A percentile compares a stretch with the other conserved stretches of the same genome.
Evolutionary conservation across 805 yeast species (phyloP).

Genomic region (Hanseniaspora thailandica): DNA sequence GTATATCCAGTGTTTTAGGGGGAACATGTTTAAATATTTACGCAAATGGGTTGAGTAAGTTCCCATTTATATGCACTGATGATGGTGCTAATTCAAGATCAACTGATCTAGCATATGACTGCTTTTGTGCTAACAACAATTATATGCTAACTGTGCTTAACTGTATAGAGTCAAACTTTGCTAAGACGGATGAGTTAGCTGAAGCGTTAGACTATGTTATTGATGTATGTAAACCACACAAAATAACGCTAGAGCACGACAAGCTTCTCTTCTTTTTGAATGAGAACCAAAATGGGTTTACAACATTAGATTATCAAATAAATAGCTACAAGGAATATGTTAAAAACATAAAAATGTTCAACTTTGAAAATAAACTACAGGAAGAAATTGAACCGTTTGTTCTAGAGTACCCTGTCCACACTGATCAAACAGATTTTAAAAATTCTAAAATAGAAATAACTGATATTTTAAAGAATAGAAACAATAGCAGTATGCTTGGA

Average conservation of each 20-base stretch:
- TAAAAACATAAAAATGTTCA: conserved; percentile 20
- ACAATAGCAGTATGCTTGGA: conserved; percentile 26
- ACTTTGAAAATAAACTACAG: conserved; percentile 20
- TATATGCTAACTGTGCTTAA: conserved; percentile 30
- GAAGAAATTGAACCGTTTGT: conserved; percentile 15
- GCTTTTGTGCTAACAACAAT: conserved; percentile 29
- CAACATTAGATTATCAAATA: background rate
- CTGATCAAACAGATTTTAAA: conserved; percentile 22
- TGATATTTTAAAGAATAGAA: conserved; percentile 25
- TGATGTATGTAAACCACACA: conserved; percentile 29
- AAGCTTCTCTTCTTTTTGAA: conserved; percentile 25
- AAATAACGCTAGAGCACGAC: conserved; percentile 22
- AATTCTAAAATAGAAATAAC: conserved; percentile 25
- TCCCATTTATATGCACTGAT: conserved; percentile 27
- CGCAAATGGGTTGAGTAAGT: conserved; percentile 27
- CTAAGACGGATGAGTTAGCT: conserved; percentile 24
- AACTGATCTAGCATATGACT: conserved; percentile 28
- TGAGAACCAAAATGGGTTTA: background rate
- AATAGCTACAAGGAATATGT: background rate
- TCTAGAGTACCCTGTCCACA: conserved; percentile 24
- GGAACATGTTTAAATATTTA: conserved; percentile 29
- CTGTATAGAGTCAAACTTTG: conserved; percentile 28
- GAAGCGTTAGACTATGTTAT: conserved; percentile 27
- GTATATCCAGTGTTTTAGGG: conserved; percentile 24
- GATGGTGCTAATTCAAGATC: background rate